Percentiles rank a stretch among this genome's conserved stretches.
Evolutionary conservation across 139 green algal genomes (phyloP).

Genomic region (Microglena sp.): DNA sequence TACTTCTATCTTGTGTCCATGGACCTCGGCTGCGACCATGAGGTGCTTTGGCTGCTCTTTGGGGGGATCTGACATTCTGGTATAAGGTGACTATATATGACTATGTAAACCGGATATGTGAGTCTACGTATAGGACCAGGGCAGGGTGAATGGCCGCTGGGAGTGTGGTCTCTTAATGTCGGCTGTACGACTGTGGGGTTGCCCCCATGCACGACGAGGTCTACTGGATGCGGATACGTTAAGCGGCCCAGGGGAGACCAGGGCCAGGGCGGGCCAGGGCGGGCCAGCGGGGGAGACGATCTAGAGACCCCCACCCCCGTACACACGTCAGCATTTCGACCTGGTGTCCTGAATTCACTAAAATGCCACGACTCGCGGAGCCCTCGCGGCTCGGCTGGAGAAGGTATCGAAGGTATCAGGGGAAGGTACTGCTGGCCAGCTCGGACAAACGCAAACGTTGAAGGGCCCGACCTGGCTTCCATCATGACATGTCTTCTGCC

Average conservation of each 20-base stretch:
- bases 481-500: too few species aligned
- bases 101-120: conserved; percentile 4
- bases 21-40: not conserved
- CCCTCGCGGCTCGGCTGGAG: not conserved
- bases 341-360: too few species aligned
- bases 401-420: not conserved
- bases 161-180: too few species aligned
- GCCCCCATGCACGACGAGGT: too few species aligned
- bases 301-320: not conserved
- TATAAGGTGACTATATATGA: not conserved
- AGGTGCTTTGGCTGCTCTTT: too few species aligned
- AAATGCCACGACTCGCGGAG: not conserved
- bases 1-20: not conserved
- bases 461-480: too few species aligned
- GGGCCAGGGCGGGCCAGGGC: not conserved
- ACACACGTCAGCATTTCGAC: too few species aligned
- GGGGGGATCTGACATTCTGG: too few species aligned
- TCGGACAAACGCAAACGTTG: too few species aligned
- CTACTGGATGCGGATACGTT: not conserved
- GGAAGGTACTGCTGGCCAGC: not conserved
- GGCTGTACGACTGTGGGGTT: too few species aligned
- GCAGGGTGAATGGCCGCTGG: not conserved
- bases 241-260: not conserved
- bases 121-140: conserved; percentile 1
- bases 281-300: not conserved